Conservation (phyloP, 495 filamentous ascomycete genomes). For the Neurospora terricola region DNA sequence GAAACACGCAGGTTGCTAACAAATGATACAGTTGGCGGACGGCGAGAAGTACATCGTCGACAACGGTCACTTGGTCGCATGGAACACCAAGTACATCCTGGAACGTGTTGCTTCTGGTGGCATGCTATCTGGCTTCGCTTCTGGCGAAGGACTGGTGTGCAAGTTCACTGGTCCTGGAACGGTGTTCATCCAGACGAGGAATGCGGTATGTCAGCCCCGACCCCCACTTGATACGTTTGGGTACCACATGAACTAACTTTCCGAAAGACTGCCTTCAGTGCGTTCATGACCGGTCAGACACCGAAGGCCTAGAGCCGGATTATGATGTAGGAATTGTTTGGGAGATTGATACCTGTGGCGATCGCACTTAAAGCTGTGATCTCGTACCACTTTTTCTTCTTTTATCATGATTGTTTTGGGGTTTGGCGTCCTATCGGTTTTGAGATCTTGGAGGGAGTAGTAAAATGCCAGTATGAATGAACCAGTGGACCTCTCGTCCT, state of each 20-base stretch:
- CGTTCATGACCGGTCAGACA: conserved; percentile 35
- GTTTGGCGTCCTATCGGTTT: neutral
- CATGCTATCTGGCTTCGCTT: conserved; percentile 66
- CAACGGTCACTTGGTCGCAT: conserved; percentile 92
- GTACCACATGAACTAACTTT: neutral
- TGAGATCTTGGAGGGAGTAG: neutral
- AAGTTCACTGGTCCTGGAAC: conserved; percentile 89
- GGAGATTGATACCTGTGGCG: neutral
- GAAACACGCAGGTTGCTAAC: too few relatives aligned
- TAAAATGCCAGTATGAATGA: neutral
- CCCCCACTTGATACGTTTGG: neutral
- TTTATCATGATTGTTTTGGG: neutral
- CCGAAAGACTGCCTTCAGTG: conserved; percentile 31
- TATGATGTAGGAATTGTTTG: neutral
- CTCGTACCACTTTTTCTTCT: neutral
- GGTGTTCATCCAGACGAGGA: conserved; percentile 88
- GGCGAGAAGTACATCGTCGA: conserved; percentile 86
- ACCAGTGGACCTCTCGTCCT: neutral
- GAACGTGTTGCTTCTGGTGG: conserved; percentile 85
- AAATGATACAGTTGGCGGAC: conserved; percentile 46
- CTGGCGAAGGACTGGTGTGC: conserved; percentile 84
- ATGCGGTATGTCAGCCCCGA: conserved; percentile 45
- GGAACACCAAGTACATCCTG: conserved; percentile 90
- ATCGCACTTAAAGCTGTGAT: neutral
- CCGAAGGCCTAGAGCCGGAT: neutral